Evolutionary conservation across 2,329 filamentous ascomycete genomes (phyloP).

Genomic region (Colletotrichum liriopes): DNA sequence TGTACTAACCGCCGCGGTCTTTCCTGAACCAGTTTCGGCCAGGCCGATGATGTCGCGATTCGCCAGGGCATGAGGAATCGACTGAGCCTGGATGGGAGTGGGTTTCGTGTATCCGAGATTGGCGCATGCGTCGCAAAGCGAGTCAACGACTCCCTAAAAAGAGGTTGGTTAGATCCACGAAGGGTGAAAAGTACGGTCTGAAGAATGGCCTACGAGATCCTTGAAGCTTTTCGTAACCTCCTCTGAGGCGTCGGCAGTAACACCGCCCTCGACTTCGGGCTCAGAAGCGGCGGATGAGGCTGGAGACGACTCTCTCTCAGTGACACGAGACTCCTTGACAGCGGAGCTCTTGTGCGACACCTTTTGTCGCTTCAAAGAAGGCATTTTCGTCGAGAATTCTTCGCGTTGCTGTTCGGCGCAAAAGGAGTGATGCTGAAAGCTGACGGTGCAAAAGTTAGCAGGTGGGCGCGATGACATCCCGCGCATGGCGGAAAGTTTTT

Average conservation of each 20-base stretch:
- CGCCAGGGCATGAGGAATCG: constrained; percentile 85
- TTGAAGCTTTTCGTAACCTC: constrained; percentile 73
- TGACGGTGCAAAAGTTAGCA: constrained; percentile 5
- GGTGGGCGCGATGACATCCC: constrained; percentile 25
- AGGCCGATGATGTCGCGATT: constrained; percentile 92
- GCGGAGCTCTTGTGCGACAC: constrained; percentile 16
- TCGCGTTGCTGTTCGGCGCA: constrained; percentile 2
- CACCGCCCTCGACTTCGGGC: constrained; percentile 31
- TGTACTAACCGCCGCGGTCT: constrained; percentile 79
- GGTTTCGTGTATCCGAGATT: constrained; percentile 86
- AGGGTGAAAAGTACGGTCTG: background rate
- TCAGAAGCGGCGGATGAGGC: constrained; percentile 27
- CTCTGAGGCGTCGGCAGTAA: constrained; percentile 49
- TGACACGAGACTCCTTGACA: constrained; percentile 4
- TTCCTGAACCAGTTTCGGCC: constrained; percentile 95
- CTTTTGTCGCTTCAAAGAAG: constrained; percentile 27
- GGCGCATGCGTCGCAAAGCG: constrained; percentile 90
- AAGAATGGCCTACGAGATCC: constrained; percentile 66
- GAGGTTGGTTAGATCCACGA: constrained; percentile 39
- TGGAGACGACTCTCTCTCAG: constrained; percentile 15
- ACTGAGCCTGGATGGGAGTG: constrained; percentile 89
- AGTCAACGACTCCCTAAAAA: constrained; percentile 82
- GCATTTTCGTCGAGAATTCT: constrained; percentile 11
- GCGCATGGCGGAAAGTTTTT: constrained; percentile 15
- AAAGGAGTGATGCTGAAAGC: background rate